These are phyloP conservation scores for Iodosphaeria phyllophila DNA, from an alignment of 2,329 filamentous ascomycete species.

Conservation along the genomic window DNA sequence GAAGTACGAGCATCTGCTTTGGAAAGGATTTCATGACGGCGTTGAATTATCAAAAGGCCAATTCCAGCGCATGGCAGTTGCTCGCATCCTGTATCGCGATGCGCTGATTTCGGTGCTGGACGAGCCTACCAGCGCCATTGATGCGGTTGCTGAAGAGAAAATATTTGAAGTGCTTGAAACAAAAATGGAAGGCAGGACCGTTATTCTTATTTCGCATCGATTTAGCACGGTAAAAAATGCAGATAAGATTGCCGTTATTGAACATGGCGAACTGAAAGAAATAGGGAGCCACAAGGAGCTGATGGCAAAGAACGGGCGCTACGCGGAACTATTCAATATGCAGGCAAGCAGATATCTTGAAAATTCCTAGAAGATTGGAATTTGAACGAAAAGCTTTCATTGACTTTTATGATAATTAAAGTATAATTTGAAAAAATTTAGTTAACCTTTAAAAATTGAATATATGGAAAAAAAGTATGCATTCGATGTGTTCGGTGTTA, in stretches of 20 bases:
- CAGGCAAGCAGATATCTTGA: no score
- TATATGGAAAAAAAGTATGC: no score
- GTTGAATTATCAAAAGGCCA: slow-evolving; percentile 30
- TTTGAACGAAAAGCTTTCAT: no score
- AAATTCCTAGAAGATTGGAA: no score
- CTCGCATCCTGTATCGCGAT: slow-evolving; percentile 21
- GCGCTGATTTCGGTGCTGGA: slow-evolving; percentile 23
- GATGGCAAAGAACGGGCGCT: slow-evolving; percentile 12
- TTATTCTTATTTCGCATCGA: slow-evolving; percentile 34
- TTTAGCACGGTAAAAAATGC: slow-evolving; percentile 31
- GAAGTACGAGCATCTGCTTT: no score
- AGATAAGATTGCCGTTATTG: slow-evolving; percentile 37
- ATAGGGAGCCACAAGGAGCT: slow-evolving; percentile 36
- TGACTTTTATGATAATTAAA: no score
- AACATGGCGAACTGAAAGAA: slow-evolving; percentile 32
- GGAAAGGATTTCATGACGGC: no score
- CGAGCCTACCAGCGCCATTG: slow-evolving; percentile 12
- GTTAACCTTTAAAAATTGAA: no score
- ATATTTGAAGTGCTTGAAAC: slow-evolving; percentile 21
- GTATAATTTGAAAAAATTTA: no score
- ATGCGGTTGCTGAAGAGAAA: slow-evolving; percentile 11
- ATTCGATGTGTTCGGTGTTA: no score
- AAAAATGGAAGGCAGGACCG: slow-evolving; percentile 23
- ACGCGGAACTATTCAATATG: slow-evolving; percentile 7
- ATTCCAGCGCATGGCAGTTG: slow-evolving; percentile 24